Conservation (phyloP, 352 stramenopile species). For the Pythium aristosporum region DNA sequence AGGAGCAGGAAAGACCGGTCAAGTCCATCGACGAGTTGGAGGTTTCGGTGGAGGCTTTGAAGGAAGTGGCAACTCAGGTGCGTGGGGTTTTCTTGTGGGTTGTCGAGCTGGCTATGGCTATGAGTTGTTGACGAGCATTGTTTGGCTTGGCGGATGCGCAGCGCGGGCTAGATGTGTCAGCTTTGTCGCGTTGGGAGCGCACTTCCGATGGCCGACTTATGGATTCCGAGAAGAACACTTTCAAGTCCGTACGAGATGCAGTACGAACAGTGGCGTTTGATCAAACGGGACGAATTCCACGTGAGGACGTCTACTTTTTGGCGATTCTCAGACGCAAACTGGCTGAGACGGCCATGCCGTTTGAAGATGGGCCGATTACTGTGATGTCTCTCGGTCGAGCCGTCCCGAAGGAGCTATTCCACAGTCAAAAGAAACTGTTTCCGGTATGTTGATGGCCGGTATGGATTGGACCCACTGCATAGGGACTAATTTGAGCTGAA, state of each 20-base stretch:
- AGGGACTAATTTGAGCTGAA: neutral
- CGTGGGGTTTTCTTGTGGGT: neutral
- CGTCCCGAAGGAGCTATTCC: slow-evolving; percentile 63
- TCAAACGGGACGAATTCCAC: slow-evolving; percentile 37
- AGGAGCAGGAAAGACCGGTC: neutral
- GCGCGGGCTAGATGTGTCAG: slow-evolving; percentile 35
- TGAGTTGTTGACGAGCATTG: neutral
- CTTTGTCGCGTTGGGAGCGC: slow-evolving; percentile 37
- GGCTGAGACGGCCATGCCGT: slow-evolving; percentile 48
- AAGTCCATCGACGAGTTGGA: slow-evolving; percentile 19
- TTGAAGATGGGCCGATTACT: slow-evolving; percentile 70
- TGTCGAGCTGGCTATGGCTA: neutral
- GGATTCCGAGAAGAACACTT: slow-evolving; percentile 42
- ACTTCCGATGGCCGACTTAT: slow-evolving; percentile 43
- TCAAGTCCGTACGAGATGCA: slow-evolving; percentile 47
- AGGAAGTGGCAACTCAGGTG: slow-evolving; percentile 18
- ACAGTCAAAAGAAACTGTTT: slow-evolving; percentile 77
- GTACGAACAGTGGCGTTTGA: slow-evolving; percentile 41
- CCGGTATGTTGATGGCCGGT: slow-evolving; percentile 34
- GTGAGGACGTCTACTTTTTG: slow-evolving; percentile 75
- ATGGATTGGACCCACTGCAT: neutral
- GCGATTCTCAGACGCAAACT: slow-evolving; percentile 58
- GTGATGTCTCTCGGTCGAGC: slow-evolving; percentile 50
- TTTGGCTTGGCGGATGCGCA: slow-evolving; percentile 14
- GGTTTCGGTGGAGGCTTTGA: slow-evolving; percentile 17